Evolutionary conservation across 139 green algal species (phyloP).

Genomic region (Chloropicon primus): DNA sequence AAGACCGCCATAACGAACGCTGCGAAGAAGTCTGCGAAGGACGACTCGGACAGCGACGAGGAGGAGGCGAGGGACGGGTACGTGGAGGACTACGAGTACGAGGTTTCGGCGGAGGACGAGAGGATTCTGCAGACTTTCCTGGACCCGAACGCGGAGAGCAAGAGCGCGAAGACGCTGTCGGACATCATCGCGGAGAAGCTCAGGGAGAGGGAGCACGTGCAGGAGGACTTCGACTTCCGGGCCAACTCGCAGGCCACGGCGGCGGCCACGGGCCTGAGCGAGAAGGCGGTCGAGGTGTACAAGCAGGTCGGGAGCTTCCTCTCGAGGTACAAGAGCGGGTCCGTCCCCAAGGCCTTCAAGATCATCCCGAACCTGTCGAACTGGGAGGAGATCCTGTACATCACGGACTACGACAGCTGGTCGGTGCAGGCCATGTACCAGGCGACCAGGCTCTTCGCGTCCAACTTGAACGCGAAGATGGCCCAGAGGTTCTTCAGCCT

Average conservation of each 20-base stretch:
- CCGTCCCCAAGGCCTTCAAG: conserved; percentile 96
- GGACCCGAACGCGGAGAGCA: background rate
- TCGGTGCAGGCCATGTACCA: conserved; percentile 73
- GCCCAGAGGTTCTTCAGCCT: conserved; percentile 85
- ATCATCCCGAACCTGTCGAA: conserved; percentile 89
- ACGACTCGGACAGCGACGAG: background rate
- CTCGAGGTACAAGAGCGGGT: conserved; percentile 38
- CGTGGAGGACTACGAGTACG: background rate
- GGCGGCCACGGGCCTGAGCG: conserved; percentile 42
- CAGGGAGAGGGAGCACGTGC: conserved; percentile 28
- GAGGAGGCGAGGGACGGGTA: background rate
- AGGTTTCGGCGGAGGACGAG: background rate
- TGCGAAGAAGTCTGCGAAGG: background rate
- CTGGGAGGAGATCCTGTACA: conserved; percentile 93
- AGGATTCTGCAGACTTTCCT: background rate
- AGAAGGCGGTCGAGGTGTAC: conserved; percentile 37
- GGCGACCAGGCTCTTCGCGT: conserved; percentile 90
- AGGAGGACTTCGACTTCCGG: conserved; percentile 11
- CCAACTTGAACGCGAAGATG: conserved; percentile 75
- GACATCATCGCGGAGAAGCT: conserved; percentile 83
- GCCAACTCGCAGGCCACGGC: conserved; percentile 1
- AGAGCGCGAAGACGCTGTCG: conserved; percentile 40
- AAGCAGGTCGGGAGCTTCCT: conserved; percentile 46
- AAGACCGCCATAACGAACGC: background rate
- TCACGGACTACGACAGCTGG: conserved; percentile 81